These are phyloP conservation scores for Cicer pinnatifidum DNA, from an alignment of 306 rosid genomes.

Conservation along the genomic window DNA sequence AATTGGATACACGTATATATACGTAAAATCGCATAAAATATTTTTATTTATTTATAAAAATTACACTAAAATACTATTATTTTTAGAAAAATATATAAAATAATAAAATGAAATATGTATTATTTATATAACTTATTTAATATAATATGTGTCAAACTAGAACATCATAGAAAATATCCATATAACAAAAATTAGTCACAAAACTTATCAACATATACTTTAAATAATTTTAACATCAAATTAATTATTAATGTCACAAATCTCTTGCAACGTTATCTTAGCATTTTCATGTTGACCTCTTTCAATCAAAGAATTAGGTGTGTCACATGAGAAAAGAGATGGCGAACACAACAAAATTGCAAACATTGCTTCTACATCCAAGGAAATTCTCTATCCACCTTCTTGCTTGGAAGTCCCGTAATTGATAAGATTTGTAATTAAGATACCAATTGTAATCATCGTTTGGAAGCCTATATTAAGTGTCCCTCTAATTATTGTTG, in stretches of 20 bases:
- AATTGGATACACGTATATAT: too few relatives aligned
- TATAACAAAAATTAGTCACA: too few relatives aligned
- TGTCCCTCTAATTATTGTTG: constrained; percentile 26
- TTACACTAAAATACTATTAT: too few relatives aligned
- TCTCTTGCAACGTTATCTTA: background rate
- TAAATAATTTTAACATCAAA: too few relatives aligned
- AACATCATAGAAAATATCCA: too few relatives aligned
- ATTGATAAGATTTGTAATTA: constrained; percentile 14
- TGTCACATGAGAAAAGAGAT: constrained; percentile 9
- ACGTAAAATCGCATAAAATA: too few relatives aligned
- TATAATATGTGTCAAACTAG: too few relatives aligned
- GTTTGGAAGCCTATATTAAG: constrained; percentile 27
- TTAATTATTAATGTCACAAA: background rate
- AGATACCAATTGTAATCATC: constrained; percentile 35
- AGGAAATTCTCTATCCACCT: constrained; percentile 32
- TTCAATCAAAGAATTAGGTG: constrained; percentile 34
- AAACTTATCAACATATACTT: too few relatives aligned
- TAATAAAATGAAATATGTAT: too few relatives aligned
- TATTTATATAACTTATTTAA: too few relatives aligned
- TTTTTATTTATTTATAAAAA: too few relatives aligned
- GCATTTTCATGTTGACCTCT: background rate
- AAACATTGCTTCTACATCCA: background rate
- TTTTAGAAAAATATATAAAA: too few relatives aligned
- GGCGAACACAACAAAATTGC: background rate
- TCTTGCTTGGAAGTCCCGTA: background rate